A percentile compares a stretch with the other conserved stretches of the same genome.
phyloP scores from a whole-genome alignment of 192 early-diverging fungal species.

The Oehlia diaphana region DNA sequence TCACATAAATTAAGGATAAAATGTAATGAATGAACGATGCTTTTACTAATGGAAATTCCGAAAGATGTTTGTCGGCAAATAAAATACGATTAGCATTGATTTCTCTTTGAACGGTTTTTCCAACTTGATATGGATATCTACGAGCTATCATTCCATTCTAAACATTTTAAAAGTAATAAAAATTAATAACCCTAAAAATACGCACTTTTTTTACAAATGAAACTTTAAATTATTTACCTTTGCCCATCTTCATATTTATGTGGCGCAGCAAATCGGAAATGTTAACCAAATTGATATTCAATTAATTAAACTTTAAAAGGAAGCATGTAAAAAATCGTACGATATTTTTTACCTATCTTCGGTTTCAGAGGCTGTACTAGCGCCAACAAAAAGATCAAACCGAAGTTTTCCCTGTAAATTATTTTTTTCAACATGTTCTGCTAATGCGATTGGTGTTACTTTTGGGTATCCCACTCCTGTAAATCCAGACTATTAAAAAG shows the following conservation, averaged over 20 bases:
- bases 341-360: slow-evolving; percentile 28
- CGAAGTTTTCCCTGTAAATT: slow-evolving; percentile 44
- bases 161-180: neutral
- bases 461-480: slow-evolving; percentile 49
- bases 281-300: neutral
- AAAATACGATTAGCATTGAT: slow-evolving; percentile 43
- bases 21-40: neutral
- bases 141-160: slow-evolving; percentile 41
- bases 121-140: slow-evolving; percentile 47
- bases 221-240: slow-evolving; percentile 20
- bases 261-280: neutral
- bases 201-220: neutral
- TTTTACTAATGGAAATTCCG: slow-evolving; percentile 40
- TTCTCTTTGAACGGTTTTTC: slow-evolving; percentile 38
- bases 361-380: slow-evolving; percentile 36
- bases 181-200: neutral
- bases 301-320: neutral
- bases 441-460: slow-evolving; percentile 38
- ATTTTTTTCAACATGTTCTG: slow-evolving; percentile 47
- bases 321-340: neutral
- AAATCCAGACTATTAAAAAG: slow-evolving; percentile 38
- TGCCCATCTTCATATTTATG: slow-evolving; percentile 34
- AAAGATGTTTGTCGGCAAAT: slow-evolving; percentile 50
- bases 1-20: neutral
- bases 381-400: slow-evolving; percentile 47